Conservation (phyloP, 1,139 yeast species). For the Debaryomyces udenii region DNA sequence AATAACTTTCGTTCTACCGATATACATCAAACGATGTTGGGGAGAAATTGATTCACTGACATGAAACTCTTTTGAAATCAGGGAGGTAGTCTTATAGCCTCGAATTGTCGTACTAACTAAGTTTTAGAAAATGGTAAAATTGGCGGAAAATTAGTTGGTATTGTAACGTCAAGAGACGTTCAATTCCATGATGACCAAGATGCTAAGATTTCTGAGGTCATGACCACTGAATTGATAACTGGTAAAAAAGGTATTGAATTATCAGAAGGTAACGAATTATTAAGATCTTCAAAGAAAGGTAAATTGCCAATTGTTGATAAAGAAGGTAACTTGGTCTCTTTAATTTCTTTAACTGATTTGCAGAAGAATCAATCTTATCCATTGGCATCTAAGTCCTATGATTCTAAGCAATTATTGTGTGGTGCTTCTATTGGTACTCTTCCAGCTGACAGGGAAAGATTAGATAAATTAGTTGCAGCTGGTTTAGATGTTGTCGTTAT, state of each 20-base stretch:
- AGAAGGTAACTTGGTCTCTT: constrained; percentile 75
- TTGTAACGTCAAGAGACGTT: constrained; percentile 94
- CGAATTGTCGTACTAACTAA: constrained; percentile 26
- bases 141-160: constrained; percentile 91
- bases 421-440: constrained; percentile 99
- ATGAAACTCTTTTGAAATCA: constrained; percentile 5
- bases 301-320: constrained; percentile 90
- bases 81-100: background rate
- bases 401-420: constrained; percentile 93
- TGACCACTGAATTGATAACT: constrained; percentile 88
- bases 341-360: constrained; percentile 93
- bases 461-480: constrained; percentile 83
- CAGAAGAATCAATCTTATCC: constrained; percentile 96
- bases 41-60: constrained; percentile 64
- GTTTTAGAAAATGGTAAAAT: constrained; percentile 74
- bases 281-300: constrained; percentile 95
- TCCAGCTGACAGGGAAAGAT: constrained; percentile 84
- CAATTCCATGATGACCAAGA: constrained; percentile 84
- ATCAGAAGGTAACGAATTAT: constrained; percentile 83
- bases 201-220: constrained; percentile 69
- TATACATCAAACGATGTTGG: constrained; percentile 94
- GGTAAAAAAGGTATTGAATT: constrained; percentile 82
- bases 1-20: constrained; percentile 99
- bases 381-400: constrained; percentile 88
- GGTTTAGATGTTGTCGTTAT: constrained; percentile 96